These are phyloP conservation scores for thale cress (Arabidopsis thaliana) DNA, from an alignment of 345 rosid species.

Conservation along the genomic window TAIR10.1 NC_003076.8:12907501-12908000, in stretches of 20 bases:
- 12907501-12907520: background rate
- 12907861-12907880: too few relatives aligned
- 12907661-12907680: background rate
- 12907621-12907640: background rate
- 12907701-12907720: background rate
- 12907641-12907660: background rate
- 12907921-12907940: too few relatives aligned
- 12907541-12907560: background rate
- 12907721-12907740: background rate
- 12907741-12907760: background rate
- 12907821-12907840: too few relatives aligned
- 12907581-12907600: background rate
- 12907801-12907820: too few relatives aligned
- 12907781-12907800: background rate
- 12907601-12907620: background rate
- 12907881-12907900: too few relatives aligned
- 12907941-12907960: too few relatives aligned
- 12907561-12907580: background rate
- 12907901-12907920: too few relatives aligned
- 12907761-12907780: background rate
- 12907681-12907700: background rate
- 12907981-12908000: too few relatives aligned
- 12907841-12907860: too few relatives aligned
- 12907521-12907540: background rate
- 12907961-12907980: too few relatives aligned